A percentile compares a stretch with the other conserved stretches of the same genome.
Evolutionary conservation across 2,329 filamentous ascomycete genomes (phyloP).

Genomic region (Pseudogymnoascus sp.): DNA sequence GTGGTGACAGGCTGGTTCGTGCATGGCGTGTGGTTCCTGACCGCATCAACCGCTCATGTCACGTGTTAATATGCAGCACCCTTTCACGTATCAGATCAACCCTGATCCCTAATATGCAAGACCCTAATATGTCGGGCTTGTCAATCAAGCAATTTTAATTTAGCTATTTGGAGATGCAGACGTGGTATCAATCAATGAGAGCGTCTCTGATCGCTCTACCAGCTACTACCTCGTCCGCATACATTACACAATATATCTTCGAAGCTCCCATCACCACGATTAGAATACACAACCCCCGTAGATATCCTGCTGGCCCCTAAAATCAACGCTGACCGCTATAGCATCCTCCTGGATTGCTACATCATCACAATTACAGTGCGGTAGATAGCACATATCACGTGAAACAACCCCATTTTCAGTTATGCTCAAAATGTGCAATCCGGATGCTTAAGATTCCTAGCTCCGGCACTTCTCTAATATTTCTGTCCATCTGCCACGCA

Average conservation of each 20-base stretch:
- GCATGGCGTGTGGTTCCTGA: conserved; percentile 6
- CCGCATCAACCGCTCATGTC: neutral
- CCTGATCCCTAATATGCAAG: conserved; percentile 1
- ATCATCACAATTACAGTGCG: neutral
- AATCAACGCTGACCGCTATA: too few relatives aligned
- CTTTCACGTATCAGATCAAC: neutral
- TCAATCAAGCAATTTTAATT: neutral
- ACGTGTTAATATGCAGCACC: neutral
- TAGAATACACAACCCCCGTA: neutral
- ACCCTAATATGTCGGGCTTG: neutral
- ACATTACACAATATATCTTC: neutral
- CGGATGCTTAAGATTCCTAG: conserved; percentile 7
- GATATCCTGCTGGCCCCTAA: neutral
- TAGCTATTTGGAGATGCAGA: neutral
- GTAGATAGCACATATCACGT: neutral
- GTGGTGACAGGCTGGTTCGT: neutral
- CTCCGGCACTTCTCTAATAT: conserved; percentile 4
- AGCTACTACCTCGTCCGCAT: too few relatives aligned
- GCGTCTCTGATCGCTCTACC: neutral
- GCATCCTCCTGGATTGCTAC: neutral
- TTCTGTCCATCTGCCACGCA: neutral
- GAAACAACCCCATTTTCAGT: neutral
- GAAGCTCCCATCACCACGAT: neutral
- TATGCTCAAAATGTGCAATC: conserved; percentile 5
- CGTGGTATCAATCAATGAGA: neutral